Conservation (phyloP, 768 basidiomycete species). For the Botryobasidium botryosum region DNA sequence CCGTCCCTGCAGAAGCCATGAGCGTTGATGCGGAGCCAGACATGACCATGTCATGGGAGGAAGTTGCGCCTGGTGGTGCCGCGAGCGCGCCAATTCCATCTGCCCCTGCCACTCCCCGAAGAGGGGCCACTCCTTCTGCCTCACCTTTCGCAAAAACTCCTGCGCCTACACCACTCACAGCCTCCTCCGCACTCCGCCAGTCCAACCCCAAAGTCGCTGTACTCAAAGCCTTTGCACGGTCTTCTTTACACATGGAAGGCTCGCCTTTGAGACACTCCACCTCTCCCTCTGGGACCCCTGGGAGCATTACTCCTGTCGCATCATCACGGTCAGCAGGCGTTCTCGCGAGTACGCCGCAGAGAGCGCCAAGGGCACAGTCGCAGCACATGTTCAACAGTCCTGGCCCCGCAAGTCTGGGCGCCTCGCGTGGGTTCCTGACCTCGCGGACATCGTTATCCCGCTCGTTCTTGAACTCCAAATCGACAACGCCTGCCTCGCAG, state of each 20-base stretch:
- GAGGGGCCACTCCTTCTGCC: not conserved
- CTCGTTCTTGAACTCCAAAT: too few species aligned
- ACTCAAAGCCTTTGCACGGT: conserved; percentile 7
- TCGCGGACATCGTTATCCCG: too few species aligned
- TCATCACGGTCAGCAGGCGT: too few species aligned
- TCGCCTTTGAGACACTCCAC: too few species aligned
- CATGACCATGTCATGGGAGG: conserved; percentile 51
- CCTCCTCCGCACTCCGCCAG: conserved; percentile 5
- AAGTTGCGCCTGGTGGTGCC: conserved; percentile 18
- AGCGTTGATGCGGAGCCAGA: conserved; percentile 14
- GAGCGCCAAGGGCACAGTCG: too few species aligned
- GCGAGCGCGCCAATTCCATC: not conserved
- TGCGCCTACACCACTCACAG: conserved; percentile 2
- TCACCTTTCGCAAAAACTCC: not conserved
- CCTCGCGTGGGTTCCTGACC: too few species aligned
- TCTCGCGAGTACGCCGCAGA: too few species aligned
- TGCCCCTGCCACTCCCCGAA: not conserved
- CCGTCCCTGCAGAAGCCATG: not conserved
- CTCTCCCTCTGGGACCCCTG: too few species aligned
- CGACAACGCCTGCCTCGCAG: too few species aligned
- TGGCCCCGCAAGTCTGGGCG: too few species aligned
- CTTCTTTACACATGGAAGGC: conserved; percentile 2
- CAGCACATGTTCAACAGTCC: too few species aligned
- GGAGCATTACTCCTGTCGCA: too few species aligned
- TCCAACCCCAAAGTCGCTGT: conserved; percentile 9